Percentiles rank a stretch among this genome's conserved stretches.
phyloP scores from a whole-genome alignment of 306 rosid species.

The Castanea mollissima region DNA sequence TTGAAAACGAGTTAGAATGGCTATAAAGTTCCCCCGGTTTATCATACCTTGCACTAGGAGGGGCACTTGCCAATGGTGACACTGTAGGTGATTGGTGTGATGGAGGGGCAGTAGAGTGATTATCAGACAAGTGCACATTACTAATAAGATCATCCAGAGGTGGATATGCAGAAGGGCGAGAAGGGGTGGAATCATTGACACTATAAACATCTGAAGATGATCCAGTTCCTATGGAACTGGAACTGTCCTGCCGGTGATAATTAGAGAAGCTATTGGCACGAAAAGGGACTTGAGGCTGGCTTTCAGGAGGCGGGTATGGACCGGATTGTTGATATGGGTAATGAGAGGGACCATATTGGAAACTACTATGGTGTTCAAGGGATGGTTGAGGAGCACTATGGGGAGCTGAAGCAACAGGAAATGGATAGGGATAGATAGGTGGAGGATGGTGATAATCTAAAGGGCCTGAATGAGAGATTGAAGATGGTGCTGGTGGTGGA shows the following conservation, averaged over 20 bases:
- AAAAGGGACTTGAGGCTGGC: constrained; percentile 21
- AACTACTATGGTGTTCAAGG: constrained; percentile 50
- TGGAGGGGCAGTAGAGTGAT: constrained; percentile 44
- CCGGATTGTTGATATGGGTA: constrained; percentile 42
- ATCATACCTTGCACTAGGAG: constrained; percentile 37
- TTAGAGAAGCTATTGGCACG: constrained; percentile 50
- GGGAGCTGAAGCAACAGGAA: constrained; percentile 28
- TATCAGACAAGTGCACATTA: constrained; percentile 50
- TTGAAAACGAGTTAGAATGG: constrained; percentile 45
- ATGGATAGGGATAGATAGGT: constrained; percentile 36
- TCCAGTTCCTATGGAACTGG: constrained; percentile 20
- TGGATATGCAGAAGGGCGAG: constrained; percentile 51
- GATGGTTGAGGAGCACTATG: constrained; percentile 38
- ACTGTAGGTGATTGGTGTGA: constrained; percentile 42
- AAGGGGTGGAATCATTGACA: constrained; percentile 14
- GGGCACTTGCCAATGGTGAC: constrained; percentile 28
- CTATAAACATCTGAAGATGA: constrained; percentile 13
- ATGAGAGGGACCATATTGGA: constrained; percentile 54
- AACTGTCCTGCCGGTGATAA: constrained; percentile 36
- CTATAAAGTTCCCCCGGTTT: constrained; percentile 46
- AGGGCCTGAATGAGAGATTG: constrained; percentile 28
- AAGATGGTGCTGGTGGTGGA: constrained; percentile 18
- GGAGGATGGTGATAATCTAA: constrained; percentile 24
- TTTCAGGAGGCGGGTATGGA: constrained; percentile 34
- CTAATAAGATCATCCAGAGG: constrained; percentile 55